Evolutionary conservation across 257 asterid genomes (phyloP).

Genomic region (Mentha longifolia): DNA sequence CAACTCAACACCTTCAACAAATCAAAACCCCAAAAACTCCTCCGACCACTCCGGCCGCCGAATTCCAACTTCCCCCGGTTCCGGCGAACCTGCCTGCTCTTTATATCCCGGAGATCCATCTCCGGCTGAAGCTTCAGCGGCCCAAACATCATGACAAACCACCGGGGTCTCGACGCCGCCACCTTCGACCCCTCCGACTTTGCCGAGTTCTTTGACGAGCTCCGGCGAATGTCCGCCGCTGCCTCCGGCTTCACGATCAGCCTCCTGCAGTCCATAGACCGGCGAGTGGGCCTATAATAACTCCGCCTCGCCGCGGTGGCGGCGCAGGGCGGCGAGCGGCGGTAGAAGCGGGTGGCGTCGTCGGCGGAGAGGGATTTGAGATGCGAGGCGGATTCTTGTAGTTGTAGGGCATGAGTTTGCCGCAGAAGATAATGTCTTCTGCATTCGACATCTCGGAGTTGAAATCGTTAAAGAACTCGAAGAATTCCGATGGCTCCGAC

Average conservation of each 20-base stretch:
- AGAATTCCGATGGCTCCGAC: slow-evolving; percentile 60
- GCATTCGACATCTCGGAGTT: slow-evolving; percentile 56
- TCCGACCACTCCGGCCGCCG: slow-evolving; percentile 34
- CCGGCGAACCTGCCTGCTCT: slow-evolving; percentile 61
- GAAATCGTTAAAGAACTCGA: slow-evolving; percentile 58
- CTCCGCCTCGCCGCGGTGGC: background rate
- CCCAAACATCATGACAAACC: slow-evolving; percentile 63
- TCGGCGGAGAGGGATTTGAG: slow-evolving; percentile 43
- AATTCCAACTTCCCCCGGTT: slow-evolving; percentile 38
- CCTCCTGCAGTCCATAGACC: slow-evolving; percentile 40
- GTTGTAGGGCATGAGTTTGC: slow-evolving; percentile 56
- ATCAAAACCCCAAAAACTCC: slow-evolving; percentile 50
- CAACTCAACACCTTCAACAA: slow-evolving; percentile 56
- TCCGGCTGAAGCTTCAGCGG: slow-evolving; percentile 53
- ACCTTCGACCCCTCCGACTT: slow-evolving; percentile 32
- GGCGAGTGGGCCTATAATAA: slow-evolving; percentile 6
- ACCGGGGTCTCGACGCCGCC: slow-evolving; percentile 36
- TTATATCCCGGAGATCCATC: slow-evolving; percentile 66
- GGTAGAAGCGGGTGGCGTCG: slow-evolving; percentile 28
- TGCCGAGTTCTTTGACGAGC: slow-evolving; percentile 30
- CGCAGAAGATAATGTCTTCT: slow-evolving; percentile 65
- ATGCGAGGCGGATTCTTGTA: slow-evolving; percentile 24
- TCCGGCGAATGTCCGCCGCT: slow-evolving; percentile 36
- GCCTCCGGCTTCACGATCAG: slow-evolving; percentile 1
- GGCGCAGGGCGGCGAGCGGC: slow-evolving; percentile 27